Evolutionary conservation across 1,139 yeast genomes (phyloP), one percentile per base, ranked within the genome.

Genomic region (Kazachstania sp.): DNA sequence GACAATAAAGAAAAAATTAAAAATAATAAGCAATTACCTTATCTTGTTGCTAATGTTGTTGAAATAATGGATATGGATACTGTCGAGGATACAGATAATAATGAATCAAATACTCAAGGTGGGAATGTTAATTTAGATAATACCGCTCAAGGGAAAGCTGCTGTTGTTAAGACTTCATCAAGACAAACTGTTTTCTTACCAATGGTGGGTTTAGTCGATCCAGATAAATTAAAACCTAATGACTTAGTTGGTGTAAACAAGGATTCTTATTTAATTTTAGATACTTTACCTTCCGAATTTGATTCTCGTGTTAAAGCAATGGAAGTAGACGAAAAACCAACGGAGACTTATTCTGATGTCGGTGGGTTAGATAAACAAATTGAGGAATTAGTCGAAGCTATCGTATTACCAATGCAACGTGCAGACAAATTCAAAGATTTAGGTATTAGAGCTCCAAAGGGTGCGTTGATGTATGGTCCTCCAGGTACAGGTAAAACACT

Each of bases 401-500:
- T 92, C 46, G 99, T 92, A 29, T 76, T 92, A 53, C 99, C 99
- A 37, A 88, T 92, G 97, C 92, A 90, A 67, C 97, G 92, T 66
- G 95, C 96, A 28, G 98, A 94, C 46, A 92, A 92, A 70, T 94
- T 92, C 72, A 85, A 86, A 63, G 82, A 79, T 49, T 74, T 92
- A 68, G 64, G 54, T 38, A 88, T 92, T 60, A 90, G 86, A 67
- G 95, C 98, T 5, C 98, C 98, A 51, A 92, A 92, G 69, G 98
- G 98, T 58, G 98, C 97, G 0, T 74, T 92, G 51, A 92, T 92
- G 98, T 92, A 92, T 66, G 99, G 99, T 9, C 98, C 99, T 16
- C 99, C 99, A 45, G 99, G 99, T 63, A 92, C 99, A 1, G 99
- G 99, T 67, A 92, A 92, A 70, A 92, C 98, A 1, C 74, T 92